A percentile compares a stretch with the other conserved stretches of the same genome.
These are phyloP conservation scores for Lepidium didymum DNA, from an alignment of 345 rosid genomes.

Conservation along the genomic window DNA sequence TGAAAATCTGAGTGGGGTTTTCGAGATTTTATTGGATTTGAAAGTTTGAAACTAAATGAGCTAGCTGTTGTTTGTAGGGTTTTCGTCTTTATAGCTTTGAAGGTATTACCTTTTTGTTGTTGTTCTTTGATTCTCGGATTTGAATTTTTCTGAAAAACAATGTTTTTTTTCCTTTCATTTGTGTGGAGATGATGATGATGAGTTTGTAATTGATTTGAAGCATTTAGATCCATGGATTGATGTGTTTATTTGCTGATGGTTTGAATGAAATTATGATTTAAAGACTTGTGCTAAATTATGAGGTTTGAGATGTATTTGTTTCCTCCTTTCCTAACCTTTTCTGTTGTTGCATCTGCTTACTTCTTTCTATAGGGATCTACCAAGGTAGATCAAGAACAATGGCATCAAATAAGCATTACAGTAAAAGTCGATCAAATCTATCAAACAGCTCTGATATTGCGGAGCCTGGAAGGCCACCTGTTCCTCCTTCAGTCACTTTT, in stretches of 20 bases:
- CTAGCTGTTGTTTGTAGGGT: background rate
- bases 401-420: slow-evolving; percentile 61
- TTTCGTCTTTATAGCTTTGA: background rate
- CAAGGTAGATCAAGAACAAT: slow-evolving; percentile 24
- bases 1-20: background rate
- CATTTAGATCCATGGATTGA: slow-evolving; percentile 13
- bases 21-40: background rate
- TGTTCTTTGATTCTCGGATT: background rate
- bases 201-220: background rate
- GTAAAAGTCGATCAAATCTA: slow-evolving; percentile 49
- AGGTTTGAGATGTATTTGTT: background rate
- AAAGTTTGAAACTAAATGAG: slow-evolving; percentile 9
- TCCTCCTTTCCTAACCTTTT: background rate
- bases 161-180: background rate
- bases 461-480: slow-evolving; percentile 54
- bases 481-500: slow-evolving; percentile 60
- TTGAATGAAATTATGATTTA: background rate
- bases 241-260: slow-evolving; percentile 1
- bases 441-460: slow-evolving; percentile 55
- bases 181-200: background rate
- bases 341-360: background rate
- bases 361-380: slow-evolving; percentile 36
- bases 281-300: background rate
- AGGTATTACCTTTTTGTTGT: slow-evolving; percentile 6
- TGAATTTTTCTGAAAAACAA: background rate